Conservation (phyloP, 768 basidiomycete species). For the Kwoniella heveanensis region DNA sequence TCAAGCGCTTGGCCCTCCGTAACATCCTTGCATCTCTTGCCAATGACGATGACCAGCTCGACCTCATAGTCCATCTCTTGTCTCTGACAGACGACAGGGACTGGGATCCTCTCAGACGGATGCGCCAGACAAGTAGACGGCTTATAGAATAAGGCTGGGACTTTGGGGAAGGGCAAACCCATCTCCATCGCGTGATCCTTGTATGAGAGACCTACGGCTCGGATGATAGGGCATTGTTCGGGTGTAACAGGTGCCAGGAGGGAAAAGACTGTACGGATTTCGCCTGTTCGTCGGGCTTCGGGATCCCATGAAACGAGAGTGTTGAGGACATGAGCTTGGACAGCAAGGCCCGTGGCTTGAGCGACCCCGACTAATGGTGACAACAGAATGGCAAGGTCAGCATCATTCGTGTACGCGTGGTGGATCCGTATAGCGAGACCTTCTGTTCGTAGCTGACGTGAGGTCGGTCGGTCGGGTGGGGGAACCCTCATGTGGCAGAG, state of each 20-base stretch:
- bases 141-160: constrained; percentile 49
- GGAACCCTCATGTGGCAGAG: too few relatives aligned
- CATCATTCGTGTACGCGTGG: too few relatives aligned
- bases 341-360: constrained; percentile 15
- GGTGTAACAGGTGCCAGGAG: constrained; percentile 22
- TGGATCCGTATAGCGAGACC: too few relatives aligned
- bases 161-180: constrained; percentile 20
- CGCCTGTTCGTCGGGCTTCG: background rate
- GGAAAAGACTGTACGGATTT: constrained; percentile 17
- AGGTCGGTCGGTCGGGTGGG: constrained; percentile 15
- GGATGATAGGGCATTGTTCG: constrained; percentile 28
- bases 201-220: constrained; percentile 42
- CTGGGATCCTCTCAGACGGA: constrained; percentile 18
- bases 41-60: constrained; percentile 66
- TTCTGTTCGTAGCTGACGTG: constrained; percentile 10
- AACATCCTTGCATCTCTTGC: constrained; percentile 75
- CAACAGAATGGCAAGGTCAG: too few relatives aligned
- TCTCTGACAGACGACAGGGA: constrained; percentile 24
- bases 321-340: constrained; percentile 26
- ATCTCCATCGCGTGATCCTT: constrained; percentile 41
- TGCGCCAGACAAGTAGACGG: constrained; percentile 38
- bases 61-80: constrained; percentile 47
- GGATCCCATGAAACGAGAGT: constrained; percentile 11
- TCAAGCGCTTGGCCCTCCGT: constrained; percentile 74
- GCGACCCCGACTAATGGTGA: background rate